Percentiles rank a stretch among this genome's conserved stretches.
phyloP scores from a whole-genome alignment of 768 basidiomycete genomes.

The Kondoa malvinella region DNA sequence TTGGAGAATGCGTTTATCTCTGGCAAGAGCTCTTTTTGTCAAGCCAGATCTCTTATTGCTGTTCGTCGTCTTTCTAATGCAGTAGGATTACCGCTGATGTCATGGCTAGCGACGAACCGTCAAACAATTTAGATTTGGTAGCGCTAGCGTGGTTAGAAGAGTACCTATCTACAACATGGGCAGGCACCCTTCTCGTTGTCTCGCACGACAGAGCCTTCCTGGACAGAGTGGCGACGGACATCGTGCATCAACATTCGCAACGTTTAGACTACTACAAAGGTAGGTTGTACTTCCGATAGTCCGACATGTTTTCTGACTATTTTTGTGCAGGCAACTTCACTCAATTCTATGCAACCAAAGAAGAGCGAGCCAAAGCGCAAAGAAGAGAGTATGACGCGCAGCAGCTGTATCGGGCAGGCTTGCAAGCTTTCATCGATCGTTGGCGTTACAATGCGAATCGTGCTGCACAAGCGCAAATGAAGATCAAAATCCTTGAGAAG shows the following conservation, averaged over 20 bases:
- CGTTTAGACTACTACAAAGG: constrained; percentile 1
- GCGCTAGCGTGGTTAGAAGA: constrained; percentile 22
- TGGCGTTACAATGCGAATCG: constrained; percentile 48
- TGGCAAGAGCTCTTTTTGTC: constrained; percentile 89
- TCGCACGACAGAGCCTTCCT: constrained; percentile 97
- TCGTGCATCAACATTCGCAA: constrained; percentile 49
- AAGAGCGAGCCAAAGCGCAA: constrained; percentile 75
- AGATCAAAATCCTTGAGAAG: constrained; percentile 63
- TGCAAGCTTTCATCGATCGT: constrained; percentile 93
- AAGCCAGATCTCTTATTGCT: constrained; percentile 42
- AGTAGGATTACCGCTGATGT: background rate
- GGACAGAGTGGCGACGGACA: constrained; percentile 93
- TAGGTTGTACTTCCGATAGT: background rate
- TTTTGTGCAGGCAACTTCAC: constrained; percentile 94
- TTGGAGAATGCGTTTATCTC: constrained; percentile 95
- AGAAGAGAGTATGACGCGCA: constrained; percentile 80
- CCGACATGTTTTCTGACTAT: constrained; percentile 67
- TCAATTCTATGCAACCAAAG: constrained; percentile 97
- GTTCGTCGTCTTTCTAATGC: constrained; percentile 33
- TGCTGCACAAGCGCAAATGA: constrained; percentile 70
- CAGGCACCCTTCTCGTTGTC: constrained; percentile 34
- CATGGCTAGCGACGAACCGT: constrained; percentile 42
- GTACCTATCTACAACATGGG: constrained; percentile 27
- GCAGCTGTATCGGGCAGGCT: constrained; percentile 80
- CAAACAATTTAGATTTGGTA: background rate